Percentiles rank a stretch among this genome's conserved stretches.
phyloP scores from a whole-genome alignment of 2,329 filamentous ascomycete species.

The Dactylellina drechsleri region DNA sequence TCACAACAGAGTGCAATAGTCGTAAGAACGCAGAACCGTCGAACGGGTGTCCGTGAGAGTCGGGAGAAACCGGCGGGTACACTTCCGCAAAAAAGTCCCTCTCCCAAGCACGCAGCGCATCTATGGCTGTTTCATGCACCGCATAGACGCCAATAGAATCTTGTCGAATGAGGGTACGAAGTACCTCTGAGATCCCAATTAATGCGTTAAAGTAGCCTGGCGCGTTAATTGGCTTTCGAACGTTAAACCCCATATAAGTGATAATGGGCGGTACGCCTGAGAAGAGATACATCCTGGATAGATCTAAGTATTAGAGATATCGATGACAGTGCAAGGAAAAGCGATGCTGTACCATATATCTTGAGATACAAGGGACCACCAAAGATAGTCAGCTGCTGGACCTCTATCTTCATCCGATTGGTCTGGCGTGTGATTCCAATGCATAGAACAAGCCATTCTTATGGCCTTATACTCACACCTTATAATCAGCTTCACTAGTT shows the following conservation, averaged over 20 bases:
- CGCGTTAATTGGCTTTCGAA: conserved; percentile 34
- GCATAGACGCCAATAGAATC: conserved; percentile 47
- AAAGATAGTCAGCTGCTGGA: conserved; percentile 53
- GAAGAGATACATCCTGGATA: conserved; percentile 56
- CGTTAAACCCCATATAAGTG: conserved; percentile 56
- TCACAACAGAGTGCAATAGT: conserved; percentile 49
- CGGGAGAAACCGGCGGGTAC: conserved; percentile 18
- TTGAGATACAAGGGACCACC: conserved; percentile 56
- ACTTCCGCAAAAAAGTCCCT: conserved; percentile 29
- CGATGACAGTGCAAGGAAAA: neutral
- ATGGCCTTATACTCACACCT: conserved; percentile 43
- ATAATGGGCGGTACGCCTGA: conserved; percentile 56
- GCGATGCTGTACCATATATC: conserved; percentile 55
- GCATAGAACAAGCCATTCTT: conserved; percentile 57
- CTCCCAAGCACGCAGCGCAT: conserved; percentile 52
- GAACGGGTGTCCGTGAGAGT: conserved; percentile 24
- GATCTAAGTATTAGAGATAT: conserved; percentile 1
- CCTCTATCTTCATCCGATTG: conserved; percentile 51
- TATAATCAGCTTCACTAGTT: conserved; percentile 1
- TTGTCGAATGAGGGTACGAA: conserved; percentile 56
- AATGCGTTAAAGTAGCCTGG: conserved; percentile 49
- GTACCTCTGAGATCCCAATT: conserved; percentile 55
- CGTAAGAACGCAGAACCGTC: conserved; percentile 50
- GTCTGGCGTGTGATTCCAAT: conserved; percentile 55
- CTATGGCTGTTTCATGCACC: conserved; percentile 30